Percentiles rank a stretch among this genome's conserved stretches.
phyloP scores from a whole-genome alignment of 164 flowering plant species.

The Houttuynia cordata region DNA sequence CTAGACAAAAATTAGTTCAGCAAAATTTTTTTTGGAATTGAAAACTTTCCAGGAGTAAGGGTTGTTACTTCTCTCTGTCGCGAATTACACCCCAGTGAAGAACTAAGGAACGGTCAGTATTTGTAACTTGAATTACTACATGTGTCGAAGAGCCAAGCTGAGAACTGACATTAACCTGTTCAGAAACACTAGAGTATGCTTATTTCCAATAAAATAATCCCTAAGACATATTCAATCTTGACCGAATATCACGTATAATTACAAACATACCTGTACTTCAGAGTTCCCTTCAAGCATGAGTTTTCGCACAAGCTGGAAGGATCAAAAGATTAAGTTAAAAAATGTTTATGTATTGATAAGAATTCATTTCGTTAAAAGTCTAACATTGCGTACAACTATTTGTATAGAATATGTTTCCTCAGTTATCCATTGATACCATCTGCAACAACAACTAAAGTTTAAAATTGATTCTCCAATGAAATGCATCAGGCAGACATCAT shows the following conservation, averaged over 20 bases:
- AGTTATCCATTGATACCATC: background rate
- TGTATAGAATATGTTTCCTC: background rate
- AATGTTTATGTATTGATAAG: background rate
- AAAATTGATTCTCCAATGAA: no score
- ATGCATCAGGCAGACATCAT: no score
- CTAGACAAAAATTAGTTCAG: background rate
- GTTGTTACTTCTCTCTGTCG: slow-evolving; percentile 34
- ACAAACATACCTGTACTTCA: slow-evolving; percentile 58
- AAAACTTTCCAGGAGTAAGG: background rate
- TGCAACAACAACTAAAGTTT: background rate
- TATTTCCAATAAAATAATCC: background rate
- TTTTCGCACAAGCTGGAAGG: slow-evolving; percentile 46
- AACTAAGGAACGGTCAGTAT: slow-evolving; percentile 42
- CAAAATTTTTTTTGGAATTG: background rate
- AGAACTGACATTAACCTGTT: slow-evolving; percentile 54
- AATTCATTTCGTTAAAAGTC: background rate
- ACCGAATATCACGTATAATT: background rate
- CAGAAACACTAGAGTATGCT: slow-evolving; percentile 3
- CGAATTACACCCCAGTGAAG: slow-evolving; percentile 89
- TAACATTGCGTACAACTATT: background rate
- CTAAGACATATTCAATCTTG: background rate
- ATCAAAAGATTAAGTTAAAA: background rate
- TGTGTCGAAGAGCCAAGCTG: slow-evolving; percentile 28
- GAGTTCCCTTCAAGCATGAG: slow-evolving; percentile 61
- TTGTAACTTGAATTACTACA: slow-evolving; percentile 48